Evolutionary conservation across 208 protist genomes (phyloP), one percentile per base, ranked within the genome.

Genomic region (Blechomonas ayalai): DNA sequence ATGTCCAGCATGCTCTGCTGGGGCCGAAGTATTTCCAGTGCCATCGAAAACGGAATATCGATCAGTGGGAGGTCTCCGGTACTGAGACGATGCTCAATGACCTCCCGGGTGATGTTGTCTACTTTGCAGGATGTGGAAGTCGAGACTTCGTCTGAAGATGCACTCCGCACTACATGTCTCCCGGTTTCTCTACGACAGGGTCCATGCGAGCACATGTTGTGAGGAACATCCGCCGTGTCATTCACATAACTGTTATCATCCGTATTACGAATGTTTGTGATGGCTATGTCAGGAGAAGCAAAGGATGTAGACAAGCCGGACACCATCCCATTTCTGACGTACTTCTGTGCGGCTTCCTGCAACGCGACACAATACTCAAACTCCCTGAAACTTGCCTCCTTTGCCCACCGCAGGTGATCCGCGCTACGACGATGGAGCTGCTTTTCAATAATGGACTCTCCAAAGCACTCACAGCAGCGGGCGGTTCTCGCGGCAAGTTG

Each of bases 401-500:
- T 61, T 23, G 75, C 54, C 64, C 68, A 76, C 32, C 59, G 41
- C 26, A 92, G 56, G 8, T 67, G 72, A 18, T 64, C 60, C 18
- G 45, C 56, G 31, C 67, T 75, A 26, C 69, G 67, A 41, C 61
- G 52, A 27, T 48, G 45, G 24, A 84, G 35, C 28, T 45, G 67
- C 8, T 65, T 55, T 26, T 37, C 27, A 4, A 88, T 59, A 24
- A 74, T 46, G 1, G 76, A 65, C 28, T 75, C 65, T 0, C 48
- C 54, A 42, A 92, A 87, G 1, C 65, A 49, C 18, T 60, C 32
- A 31, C 80, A 85, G 51, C 70, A 76, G 25, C 67, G 63, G n/a
- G 84, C 72, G 5, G 80, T 90, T 20, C 84, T 76, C n/a, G 71
- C 68, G 0, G 71, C 70, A 12, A 92, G 68, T 52, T 92, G 66